Conservation (phyloP, 768 basidiomycete species). For the Naganishia friedmannii region DNA sequence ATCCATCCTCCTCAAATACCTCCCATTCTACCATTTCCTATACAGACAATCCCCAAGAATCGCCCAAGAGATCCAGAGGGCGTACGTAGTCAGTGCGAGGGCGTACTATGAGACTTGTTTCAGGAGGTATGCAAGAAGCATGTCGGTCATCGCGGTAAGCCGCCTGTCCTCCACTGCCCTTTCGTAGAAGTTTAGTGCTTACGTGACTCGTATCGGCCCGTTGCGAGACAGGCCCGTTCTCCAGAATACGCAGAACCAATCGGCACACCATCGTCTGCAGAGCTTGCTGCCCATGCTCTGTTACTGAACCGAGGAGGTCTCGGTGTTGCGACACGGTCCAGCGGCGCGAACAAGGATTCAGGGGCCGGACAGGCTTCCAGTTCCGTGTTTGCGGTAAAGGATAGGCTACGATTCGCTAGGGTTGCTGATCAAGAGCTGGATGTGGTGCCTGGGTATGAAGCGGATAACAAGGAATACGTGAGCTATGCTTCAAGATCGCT, state of each 20-base stretch:
- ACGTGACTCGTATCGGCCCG: neutral
- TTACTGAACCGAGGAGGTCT: constrained; percentile 1
- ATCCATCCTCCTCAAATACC: constrained; percentile 77
- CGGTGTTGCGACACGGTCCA: neutral
- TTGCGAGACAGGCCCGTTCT: constrained; percentile 59
- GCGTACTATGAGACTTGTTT: constrained; percentile 96
- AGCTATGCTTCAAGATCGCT: constrained; percentile 46
- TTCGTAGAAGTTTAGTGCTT: neutral
- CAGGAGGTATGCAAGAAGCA: constrained; percentile 76
- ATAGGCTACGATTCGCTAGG: constrained; percentile 65
- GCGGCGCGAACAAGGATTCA: constrained; percentile 40
- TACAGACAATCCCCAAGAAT: constrained; percentile 75
- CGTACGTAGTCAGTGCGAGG: constrained; percentile 76
- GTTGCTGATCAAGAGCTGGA: constrained; percentile 67
- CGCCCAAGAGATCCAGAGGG: constrained; percentile 80
- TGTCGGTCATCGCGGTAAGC: constrained; percentile 61
- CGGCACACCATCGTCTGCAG: constrained; percentile 56
- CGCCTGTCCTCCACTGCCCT: neutral
- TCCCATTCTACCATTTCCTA: constrained; percentile 76
- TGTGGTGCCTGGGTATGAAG: constrained; percentile 79
- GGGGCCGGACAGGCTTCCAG: constrained; percentile 49
- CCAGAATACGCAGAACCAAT: constrained; percentile 70
- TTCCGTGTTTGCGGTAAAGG: constrained; percentile 36
- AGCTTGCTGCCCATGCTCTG: constrained; percentile 33
- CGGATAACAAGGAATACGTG: constrained; percentile 82